Conservation (phyloP, 495 filamentous ascomycete genomes). For the Lasiosphaeriaceae sp. region DNA sequence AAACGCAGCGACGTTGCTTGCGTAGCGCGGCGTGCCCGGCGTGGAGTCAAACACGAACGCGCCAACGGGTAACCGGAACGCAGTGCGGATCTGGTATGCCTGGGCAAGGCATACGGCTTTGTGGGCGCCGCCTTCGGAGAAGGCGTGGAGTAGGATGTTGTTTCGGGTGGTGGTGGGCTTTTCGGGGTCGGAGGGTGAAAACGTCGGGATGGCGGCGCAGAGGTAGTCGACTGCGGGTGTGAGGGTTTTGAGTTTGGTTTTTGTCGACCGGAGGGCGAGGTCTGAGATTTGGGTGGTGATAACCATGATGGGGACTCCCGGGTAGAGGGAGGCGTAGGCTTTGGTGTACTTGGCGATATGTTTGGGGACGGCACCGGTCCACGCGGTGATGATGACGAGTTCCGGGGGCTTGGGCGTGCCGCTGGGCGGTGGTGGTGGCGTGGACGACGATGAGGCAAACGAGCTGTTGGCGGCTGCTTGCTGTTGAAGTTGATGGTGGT, state of each 20-base stretch:
- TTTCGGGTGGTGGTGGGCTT: not conserved
- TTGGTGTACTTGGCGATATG: conserved; percentile 43
- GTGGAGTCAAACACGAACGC: conserved; percentile 34
- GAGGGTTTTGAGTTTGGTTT: conserved; percentile 14
- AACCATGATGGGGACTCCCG: conserved; percentile 33
- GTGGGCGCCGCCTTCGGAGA: conserved; percentile 42
- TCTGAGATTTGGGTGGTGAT: conserved; percentile 24
- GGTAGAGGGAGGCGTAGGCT: conserved; percentile 38
- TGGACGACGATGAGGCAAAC: not conserved
- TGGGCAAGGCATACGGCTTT: conserved; percentile 28
- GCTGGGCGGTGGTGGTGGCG: not conserved
- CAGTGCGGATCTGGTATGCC: conserved; percentile 14
- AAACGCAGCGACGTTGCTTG: conserved; percentile 22
- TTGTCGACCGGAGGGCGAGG: conserved; percentile 11
- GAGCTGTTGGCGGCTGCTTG: not conserved
- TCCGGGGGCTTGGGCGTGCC: conserved; percentile 11
- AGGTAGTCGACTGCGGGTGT: conserved; percentile 16
- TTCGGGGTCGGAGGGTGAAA: conserved; percentile 8
- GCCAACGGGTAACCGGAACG: conserved; percentile 17
- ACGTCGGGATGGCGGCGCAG: conserved; percentile 7
- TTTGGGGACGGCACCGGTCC: conserved; percentile 37
- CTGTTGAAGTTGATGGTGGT: not conserved
- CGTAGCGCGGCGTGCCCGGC: conserved; percentile 28
- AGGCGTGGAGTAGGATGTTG: conserved; percentile 36
- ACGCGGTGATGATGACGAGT: conserved; percentile 42